phyloP scores from a whole-genome alignment of 176 grass and related monocot genomes.

The barley (Hordeum vulgare) region DNA sequence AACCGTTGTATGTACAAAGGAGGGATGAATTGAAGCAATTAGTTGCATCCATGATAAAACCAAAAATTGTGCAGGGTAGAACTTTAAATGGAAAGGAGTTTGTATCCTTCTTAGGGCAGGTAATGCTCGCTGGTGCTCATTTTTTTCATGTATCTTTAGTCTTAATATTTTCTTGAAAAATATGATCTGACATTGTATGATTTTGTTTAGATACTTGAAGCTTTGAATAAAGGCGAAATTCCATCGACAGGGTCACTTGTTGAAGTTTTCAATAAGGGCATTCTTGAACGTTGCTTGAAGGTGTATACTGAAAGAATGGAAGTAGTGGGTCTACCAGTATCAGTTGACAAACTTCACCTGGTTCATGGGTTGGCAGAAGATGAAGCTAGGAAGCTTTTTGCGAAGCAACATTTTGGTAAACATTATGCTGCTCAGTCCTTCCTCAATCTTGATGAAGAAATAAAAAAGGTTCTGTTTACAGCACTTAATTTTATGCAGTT shows the following conservation, averaged over 20 bases:
- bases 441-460: constrained; percentile 66
- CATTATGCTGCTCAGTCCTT: constrained; percentile 66
- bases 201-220: constrained; percentile 74
- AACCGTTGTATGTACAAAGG: constrained; percentile 62
- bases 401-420: constrained; percentile 84
- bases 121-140: constrained; percentile 15
- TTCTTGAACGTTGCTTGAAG: constrained; percentile 82
- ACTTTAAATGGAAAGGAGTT: constrained; percentile 84
- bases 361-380: constrained; percentile 40
- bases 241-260: constrained; percentile 87
- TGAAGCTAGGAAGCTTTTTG: constrained; percentile 53
- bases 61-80: constrained; percentile 83
- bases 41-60: constrained; percentile 71
- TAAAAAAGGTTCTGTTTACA: constrained; percentile 60
- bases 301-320: constrained; percentile 65
- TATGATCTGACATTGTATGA: neutral
- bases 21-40: constrained; percentile 77
- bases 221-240: constrained; percentile 97
- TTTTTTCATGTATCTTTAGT: neutral
- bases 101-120: constrained; percentile 77
- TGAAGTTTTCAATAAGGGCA: constrained; percentile 91
- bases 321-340: constrained; percentile 45
- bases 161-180: constrained; percentile 13
- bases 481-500: neutral
- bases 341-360: constrained; percentile 57